Conservation (phyloP, 768 basidiomycete species). For the Podaxis sp. region DNA sequence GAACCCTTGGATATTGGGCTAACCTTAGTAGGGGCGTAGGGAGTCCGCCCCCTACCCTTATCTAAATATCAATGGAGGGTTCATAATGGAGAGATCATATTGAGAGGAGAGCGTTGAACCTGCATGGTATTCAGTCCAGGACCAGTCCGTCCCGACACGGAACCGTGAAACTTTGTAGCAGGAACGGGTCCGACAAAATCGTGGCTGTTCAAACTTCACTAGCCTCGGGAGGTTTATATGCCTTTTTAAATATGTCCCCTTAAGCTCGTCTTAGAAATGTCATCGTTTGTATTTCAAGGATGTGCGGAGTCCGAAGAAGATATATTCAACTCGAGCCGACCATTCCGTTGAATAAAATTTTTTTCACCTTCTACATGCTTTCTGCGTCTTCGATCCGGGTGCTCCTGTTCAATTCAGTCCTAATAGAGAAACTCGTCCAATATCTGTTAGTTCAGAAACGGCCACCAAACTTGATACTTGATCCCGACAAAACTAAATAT, state of each 20-base stretch:
- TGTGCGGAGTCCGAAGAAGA: background rate
- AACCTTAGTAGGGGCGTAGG: background rate
- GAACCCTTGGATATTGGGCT: background rate
- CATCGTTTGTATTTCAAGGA: background rate
- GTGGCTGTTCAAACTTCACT: background rate
- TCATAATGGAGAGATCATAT: background rate
- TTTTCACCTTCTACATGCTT: too few relatives aligned
- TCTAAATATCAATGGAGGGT: background rate
- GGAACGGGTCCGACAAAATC: background rate
- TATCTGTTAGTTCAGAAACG: too few relatives aligned
- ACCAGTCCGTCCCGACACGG: conserved; percentile 1
- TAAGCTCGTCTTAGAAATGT: too few relatives aligned
- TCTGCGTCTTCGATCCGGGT: too few relatives aligned
- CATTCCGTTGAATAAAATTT: too few relatives aligned
- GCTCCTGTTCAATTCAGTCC: too few relatives aligned
- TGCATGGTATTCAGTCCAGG: background rate
- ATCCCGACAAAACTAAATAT: too few relatives aligned
- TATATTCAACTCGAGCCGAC: too few relatives aligned
- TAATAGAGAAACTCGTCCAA: too few relatives aligned
- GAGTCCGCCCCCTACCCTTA: background rate
- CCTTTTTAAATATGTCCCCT: too few relatives aligned
- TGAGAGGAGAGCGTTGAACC: background rate
- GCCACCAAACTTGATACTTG: too few relatives aligned
- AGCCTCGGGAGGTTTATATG: background rate
- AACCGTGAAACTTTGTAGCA: background rate